Conservation (phyloP, 1,284 basidiomycete genomes). For the Phylloporus sp. region DNA sequence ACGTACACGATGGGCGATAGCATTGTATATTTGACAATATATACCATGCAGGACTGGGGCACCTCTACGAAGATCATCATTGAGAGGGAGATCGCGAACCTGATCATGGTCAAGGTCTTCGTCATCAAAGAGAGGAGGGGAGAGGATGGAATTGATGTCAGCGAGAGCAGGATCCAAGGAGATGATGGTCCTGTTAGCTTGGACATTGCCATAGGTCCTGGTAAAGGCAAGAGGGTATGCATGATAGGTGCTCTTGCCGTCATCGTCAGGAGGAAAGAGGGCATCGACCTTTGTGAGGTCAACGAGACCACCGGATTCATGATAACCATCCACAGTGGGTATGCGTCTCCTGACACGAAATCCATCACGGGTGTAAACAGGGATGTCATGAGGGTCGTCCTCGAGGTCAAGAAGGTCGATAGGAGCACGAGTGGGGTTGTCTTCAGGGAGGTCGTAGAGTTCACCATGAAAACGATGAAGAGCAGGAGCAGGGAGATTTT, state of each 20-base stretch:
- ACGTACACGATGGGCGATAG: background rate
- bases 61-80: background rate
- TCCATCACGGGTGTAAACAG: background rate
- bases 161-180: background rate
- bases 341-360: constrained; percentile 1
- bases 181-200: background rate
- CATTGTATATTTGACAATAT: constrained; percentile 10
- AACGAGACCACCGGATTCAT: background rate
- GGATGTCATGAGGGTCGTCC: background rate
- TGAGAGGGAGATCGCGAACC: too few species aligned
- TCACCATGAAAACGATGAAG: background rate
- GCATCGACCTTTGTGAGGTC: constrained; percentile 7
- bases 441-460: background rate
- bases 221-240: constrained; percentile 16
- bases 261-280: background rate
- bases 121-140: background rate
- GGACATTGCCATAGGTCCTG: background rate
- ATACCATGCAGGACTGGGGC: background rate
- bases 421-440: background rate
- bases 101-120: background rate
- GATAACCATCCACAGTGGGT: background rate
- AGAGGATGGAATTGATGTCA: background rate
- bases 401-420: background rate
- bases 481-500: background rate
- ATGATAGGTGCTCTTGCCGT: background rate